These are phyloP conservation scores for Ogataea angusta DNA, from an alignment of 805 yeast species.

Conservation along the genomic window DNA sequence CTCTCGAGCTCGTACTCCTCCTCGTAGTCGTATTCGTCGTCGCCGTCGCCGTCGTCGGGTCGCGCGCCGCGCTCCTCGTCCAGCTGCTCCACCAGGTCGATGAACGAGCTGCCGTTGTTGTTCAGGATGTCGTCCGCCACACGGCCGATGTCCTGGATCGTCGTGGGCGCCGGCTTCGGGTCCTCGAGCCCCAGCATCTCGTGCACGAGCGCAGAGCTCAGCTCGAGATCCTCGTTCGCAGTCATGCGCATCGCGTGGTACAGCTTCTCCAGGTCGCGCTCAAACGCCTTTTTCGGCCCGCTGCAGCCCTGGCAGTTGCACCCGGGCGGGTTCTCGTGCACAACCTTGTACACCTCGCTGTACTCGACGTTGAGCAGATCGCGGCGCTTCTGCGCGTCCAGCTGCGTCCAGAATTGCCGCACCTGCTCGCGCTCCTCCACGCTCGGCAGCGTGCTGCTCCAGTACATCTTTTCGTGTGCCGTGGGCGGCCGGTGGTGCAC, in stretches of 20 bases:
- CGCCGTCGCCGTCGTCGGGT: constrained; percentile 17
- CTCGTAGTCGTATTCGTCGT: constrained; percentile 24
- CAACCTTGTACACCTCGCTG: constrained; percentile 60
- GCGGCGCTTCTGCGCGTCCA: constrained; percentile 58
- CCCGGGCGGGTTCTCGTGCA: constrained; percentile 54
- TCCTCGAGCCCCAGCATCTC: constrained; percentile 23
- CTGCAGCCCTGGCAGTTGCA: constrained; percentile 82
- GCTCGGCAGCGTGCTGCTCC: constrained; percentile 5
- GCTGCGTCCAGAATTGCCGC: constrained; percentile 61
- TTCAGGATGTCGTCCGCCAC: constrained; percentile 78
- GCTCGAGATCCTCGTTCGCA: constrained; percentile 30
- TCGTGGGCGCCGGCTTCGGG: constrained; percentile 3
- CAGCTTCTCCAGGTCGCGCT: constrained; percentile 69
- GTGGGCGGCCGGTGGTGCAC: constrained; percentile 15
- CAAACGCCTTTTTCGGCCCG: constrained; percentile 64
- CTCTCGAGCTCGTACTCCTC: constrained; percentile 23
- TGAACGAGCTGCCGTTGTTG: constrained; percentile 73
- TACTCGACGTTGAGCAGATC: constrained; percentile 64
- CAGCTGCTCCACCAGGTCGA: constrained; percentile 75
- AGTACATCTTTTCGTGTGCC: constrained; percentile 9
- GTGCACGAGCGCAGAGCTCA: constrained; percentile 26
- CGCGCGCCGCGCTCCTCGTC: constrained; percentile 49
- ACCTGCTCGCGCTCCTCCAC: constrained; percentile 46
- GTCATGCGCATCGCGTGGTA: constrained; percentile 43
- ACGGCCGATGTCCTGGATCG: constrained; percentile 26